Evolutionary conservation across 441 rosid species (phyloP).

Genomic region (Capsella rubella): DNA sequence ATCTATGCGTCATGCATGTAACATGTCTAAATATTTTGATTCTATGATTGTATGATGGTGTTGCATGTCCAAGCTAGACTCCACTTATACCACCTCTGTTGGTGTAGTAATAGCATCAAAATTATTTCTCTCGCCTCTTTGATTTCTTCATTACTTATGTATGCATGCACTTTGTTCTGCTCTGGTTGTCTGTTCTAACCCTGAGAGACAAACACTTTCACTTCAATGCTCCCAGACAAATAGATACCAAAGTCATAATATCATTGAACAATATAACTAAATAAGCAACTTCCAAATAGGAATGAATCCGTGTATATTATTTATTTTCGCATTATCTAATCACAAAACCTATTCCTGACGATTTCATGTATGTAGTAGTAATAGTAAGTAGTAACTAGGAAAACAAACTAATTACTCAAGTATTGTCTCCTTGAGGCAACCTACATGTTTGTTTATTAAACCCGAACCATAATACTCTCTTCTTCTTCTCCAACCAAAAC

Average conservation of each 20-base stretch:
- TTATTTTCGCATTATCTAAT: not conserved
- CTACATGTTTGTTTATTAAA: not conserved
- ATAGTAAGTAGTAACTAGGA: not conserved
- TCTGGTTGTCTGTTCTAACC: too few species aligned
- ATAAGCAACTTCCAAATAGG: not conserved
- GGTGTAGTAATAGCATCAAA: too few species aligned
- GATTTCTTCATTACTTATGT: too few species aligned
- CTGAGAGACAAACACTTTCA: not conserved
- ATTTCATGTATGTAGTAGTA: not conserved
- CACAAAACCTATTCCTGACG: not conserved
- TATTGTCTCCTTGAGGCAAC: not conserved
- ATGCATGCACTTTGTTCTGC: too few species aligned
- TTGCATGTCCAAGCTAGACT: too few species aligned
- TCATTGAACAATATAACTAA: not conserved
- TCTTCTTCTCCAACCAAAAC: slow-evolving; percentile 70
- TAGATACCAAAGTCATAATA: not conserved
- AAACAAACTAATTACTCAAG: not conserved
- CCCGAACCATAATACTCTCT: slow-evolving; percentile 7
- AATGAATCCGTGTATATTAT: not conserved
- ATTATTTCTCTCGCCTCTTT: too few species aligned
- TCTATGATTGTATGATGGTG: not conserved
- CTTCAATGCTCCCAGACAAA: not conserved
- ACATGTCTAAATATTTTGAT: not conserved
- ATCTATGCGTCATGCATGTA: slow-evolving; percentile 11
- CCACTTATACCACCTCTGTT: too few species aligned